These are phyloP conservation scores for Dalbergia oliveri DNA, from an alignment of 306 rosid genomes.

Conservation along the genomic window DNA sequence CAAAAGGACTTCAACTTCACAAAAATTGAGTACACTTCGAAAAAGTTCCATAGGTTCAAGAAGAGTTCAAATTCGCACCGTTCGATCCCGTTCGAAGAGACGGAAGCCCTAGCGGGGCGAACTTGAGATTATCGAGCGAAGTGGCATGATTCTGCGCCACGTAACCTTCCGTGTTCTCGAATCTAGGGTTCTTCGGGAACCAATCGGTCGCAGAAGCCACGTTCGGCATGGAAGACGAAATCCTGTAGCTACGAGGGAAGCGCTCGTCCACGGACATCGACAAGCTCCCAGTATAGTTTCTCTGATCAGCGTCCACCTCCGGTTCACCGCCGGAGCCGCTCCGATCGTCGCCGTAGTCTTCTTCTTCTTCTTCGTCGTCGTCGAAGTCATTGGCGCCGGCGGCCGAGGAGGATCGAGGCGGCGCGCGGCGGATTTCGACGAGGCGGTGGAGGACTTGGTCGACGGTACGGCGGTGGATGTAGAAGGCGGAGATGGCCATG, in stretches of 20 bases:
- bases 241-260: slow-evolving; percentile 46
- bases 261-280: slow-evolving; percentile 61
- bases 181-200: slow-evolving; percentile 45
- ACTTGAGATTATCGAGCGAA: slow-evolving; percentile 61
- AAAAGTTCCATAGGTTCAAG: not conserved
- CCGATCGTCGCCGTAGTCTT: slow-evolving; percentile 33
- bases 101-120: slow-evolving; percentile 65
- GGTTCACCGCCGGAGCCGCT: slow-evolving; percentile 42
- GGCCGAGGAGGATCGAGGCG: not conserved
- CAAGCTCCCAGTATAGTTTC: slow-evolving; percentile 39
- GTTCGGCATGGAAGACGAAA: slow-evolving; percentile 76
- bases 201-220: slow-evolving; percentile 56
- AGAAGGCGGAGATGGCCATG: slow-evolving; percentile 86
- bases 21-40: not conserved
- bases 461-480: slow-evolving; percentile 84
- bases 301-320: slow-evolving; percentile 32
- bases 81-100: slow-evolving; percentile 54
- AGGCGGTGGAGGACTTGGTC: slow-evolving; percentile 76
- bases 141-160: slow-evolving; percentile 48
- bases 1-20: not conserved
- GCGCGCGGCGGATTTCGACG: slow-evolving; percentile 65
- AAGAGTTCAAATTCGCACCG: slow-evolving; percentile 49
- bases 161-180: not conserved
- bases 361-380: not conserved
- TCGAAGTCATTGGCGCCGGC: not conserved